Conservation (phyloP, 164 flowering plant genomes). For the Liquidambar formosana region DNA sequence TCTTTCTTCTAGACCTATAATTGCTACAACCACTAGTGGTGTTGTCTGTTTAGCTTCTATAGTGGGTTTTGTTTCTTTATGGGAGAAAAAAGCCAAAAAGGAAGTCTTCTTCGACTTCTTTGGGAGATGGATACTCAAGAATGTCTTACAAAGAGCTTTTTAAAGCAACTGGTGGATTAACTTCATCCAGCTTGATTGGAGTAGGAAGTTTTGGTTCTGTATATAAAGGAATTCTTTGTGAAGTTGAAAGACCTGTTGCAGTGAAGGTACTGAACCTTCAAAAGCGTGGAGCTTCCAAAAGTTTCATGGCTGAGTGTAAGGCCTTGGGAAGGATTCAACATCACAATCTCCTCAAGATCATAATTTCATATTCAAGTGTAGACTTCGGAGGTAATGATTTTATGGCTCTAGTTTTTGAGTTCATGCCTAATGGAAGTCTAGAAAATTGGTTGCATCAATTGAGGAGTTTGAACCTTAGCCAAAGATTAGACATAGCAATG, state of each 20-base stretch:
- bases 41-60: not conserved
- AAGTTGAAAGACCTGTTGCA: no score
- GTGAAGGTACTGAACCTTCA: no score
- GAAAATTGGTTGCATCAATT: conserved; percentile 4
- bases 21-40: no score
- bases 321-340: not conserved
- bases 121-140: not conserved
- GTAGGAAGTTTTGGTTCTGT: conserved; percentile 2
- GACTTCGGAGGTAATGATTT: no score
- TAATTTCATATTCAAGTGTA: conserved; percentile 2
- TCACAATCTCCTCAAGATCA: conserved; percentile 7
- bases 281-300: not conserved
- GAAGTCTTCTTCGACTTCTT: not conserved
- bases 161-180: conserved; percentile 10
- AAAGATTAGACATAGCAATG: not conserved
- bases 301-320: conserved; percentile 6
- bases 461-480: not conserved
- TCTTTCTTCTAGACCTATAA: not conserved
- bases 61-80: not conserved
- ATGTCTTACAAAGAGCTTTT: conserved; percentile 2
- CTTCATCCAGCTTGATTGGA: conserved; percentile 11
- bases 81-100: not conserved
- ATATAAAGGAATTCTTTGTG: no score
- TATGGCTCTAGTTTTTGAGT: not conserved
- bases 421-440: conserved; percentile 8